Conservation (phyloP, 768 basidiomycete genomes). For the Kwoniella mangroviensis region DNA sequence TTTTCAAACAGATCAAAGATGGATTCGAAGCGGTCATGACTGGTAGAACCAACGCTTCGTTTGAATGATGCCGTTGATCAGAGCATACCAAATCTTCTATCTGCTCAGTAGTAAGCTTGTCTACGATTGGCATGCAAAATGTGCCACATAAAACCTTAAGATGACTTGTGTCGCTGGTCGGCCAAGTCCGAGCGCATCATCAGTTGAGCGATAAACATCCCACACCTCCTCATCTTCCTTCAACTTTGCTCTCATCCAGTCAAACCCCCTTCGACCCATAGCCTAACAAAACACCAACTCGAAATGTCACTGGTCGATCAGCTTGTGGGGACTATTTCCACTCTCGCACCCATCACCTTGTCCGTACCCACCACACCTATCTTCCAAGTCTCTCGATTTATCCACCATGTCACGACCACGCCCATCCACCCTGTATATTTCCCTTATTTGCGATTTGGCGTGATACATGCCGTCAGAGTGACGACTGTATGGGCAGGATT, state of each 20-base stretch:
- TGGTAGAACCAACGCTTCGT: background rate
- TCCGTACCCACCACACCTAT: constrained; percentile 33
- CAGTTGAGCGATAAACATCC: too few species aligned
- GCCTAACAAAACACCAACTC: too few species aligned
- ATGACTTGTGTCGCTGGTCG: too few species aligned
- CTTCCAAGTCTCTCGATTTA: constrained; percentile 25
- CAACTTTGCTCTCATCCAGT: too few species aligned
- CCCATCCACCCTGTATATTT: constrained; percentile 42
- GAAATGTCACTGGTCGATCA: constrained; percentile 24
- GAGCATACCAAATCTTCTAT: background rate
- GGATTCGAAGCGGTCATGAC: background rate
- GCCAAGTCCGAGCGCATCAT: too few species aligned
- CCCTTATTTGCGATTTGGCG: constrained; percentile 38
- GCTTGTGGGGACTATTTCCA: constrained; percentile 1
- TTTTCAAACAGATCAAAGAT: background rate
- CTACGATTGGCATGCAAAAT: too few species aligned
- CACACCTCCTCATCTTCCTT: too few species aligned
- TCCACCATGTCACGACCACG: constrained; percentile 33
- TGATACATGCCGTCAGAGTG: constrained; percentile 43
- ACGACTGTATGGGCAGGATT: constrained; percentile 44
- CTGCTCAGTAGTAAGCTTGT: too few species aligned
- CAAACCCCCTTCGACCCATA: too few species aligned
- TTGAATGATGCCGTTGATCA: background rate
- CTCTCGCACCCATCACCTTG: constrained; percentile 27
- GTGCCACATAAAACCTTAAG: too few species aligned